phyloP scores from a whole-genome alignment of 2,329 filamentous ascomycete genomes.

The Colletotrichum agaves region DNA sequence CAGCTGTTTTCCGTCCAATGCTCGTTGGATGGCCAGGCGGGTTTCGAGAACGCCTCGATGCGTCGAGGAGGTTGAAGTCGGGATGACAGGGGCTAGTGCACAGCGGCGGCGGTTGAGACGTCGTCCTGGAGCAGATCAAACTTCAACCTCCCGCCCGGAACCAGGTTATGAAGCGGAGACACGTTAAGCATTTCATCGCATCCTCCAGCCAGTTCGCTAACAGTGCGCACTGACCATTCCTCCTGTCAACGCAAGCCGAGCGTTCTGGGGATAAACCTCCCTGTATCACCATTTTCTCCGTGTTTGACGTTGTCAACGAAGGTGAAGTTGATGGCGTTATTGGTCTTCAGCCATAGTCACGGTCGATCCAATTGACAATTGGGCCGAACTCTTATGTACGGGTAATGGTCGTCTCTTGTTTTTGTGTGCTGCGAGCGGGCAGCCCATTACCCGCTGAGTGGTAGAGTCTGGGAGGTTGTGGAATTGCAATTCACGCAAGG shows the following conservation, averaged over 20 bases:
- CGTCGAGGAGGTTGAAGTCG: constrained; percentile 13
- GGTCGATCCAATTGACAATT: background rate
- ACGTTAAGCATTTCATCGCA: background rate
- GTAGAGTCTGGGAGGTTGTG: no score
- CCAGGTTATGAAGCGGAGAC: constrained; percentile 4
- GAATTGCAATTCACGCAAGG: no score
- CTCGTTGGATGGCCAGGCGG: background rate
- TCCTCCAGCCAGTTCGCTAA: background rate
- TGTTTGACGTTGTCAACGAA: constrained; percentile 30
- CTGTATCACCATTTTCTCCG: constrained; percentile 34
- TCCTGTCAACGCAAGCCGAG: constrained; percentile 19
- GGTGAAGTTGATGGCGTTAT: background rate
- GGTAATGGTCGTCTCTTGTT: background rate
- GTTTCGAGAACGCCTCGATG: background rate
- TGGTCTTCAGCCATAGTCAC: background rate
- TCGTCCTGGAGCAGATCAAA: constrained; percentile 40
- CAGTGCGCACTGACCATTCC: constrained; percentile 7
- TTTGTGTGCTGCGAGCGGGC: background rate
- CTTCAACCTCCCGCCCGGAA: constrained; percentile 27
- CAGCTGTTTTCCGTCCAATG: constrained; percentile 19
- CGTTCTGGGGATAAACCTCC: constrained; percentile 25
- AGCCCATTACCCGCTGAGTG: background rate
- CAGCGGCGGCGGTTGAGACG: constrained; percentile 39
- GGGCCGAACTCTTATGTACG: background rate
- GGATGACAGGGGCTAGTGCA: constrained; percentile 25